Evolutionary conservation across 768 basidiomycete species (phyloP).

Genomic region (Hirschioporus abietinus): DNA sequence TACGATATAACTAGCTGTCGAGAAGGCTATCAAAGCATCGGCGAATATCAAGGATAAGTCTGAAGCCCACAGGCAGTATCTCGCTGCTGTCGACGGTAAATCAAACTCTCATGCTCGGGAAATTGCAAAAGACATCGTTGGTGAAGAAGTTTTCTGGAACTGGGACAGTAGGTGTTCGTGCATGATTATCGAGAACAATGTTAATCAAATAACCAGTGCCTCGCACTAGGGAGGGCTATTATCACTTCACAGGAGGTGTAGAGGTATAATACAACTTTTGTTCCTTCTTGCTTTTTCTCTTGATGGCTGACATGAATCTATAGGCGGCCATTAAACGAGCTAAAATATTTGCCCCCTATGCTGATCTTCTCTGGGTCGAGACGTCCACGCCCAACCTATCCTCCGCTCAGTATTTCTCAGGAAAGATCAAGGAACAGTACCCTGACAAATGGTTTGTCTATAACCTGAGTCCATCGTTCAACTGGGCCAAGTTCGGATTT

Average conservation of each 20-base stretch:
- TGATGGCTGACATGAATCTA: slow-evolving; percentile 7
- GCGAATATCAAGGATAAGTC: slow-evolving; percentile 43
- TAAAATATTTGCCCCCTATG: slow-evolving; percentile 75
- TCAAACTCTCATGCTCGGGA: slow-evolving; percentile 69
- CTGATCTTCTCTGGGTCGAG: slow-evolving; percentile 91
- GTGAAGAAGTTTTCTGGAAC: slow-evolving; percentile 74
- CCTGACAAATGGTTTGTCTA: slow-evolving; percentile 88
- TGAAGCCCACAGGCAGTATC: slow-evolving; percentile 53
- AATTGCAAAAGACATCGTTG: slow-evolving; percentile 70
- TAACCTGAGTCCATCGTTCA: slow-evolving; percentile 91
- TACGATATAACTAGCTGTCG: slow-evolving; percentile 41
- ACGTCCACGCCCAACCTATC: slow-evolving; percentile 83
- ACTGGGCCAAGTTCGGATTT: slow-evolving; percentile 84
- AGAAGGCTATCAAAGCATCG: slow-evolving; percentile 49
- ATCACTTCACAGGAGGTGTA: slow-evolving; percentile 79
- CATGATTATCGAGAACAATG: background rate
- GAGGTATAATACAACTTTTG: slow-evolving; percentile 36
- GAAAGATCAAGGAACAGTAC: slow-evolving; percentile 62
- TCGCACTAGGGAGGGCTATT: slow-evolving; percentile 86
- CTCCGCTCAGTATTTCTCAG: slow-evolving; percentile 73
- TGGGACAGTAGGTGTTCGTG: slow-evolving; percentile 66
- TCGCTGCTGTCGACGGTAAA: slow-evolving; percentile 51
- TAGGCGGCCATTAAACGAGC: slow-evolving; percentile 78
- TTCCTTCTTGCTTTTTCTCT: background rate
- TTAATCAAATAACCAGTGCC: slow-evolving; percentile 45